phyloP scores from a whole-genome alignment of 352 stramenopile species.

The Discostella stelligera region DNA sequence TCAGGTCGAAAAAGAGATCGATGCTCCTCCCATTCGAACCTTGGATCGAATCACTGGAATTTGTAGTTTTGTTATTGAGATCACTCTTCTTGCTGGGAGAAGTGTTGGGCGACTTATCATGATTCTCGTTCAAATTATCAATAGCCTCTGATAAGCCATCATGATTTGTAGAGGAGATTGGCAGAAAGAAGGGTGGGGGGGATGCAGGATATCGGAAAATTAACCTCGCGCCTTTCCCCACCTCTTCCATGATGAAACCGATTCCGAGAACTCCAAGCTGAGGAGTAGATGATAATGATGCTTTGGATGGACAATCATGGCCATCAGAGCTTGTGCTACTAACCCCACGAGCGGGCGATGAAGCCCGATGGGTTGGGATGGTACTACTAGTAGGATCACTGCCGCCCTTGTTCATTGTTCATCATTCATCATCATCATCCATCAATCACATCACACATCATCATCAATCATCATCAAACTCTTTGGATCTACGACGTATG shows the following conservation, averaged over 20 bases:
- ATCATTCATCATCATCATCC: too few relatives aligned
- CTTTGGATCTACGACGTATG: too few relatives aligned
- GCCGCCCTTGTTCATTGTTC: too few relatives aligned
- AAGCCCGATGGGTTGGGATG: too few relatives aligned
- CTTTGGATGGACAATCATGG: too few relatives aligned
- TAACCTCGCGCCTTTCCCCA: slow-evolving; percentile 61
- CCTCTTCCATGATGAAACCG: slow-evolving; percentile 72
- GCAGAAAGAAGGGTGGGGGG: slow-evolving; percentile 29
- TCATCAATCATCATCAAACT: too few relatives aligned
- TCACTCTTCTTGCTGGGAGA: background rate
- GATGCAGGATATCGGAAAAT: slow-evolving; percentile 75
- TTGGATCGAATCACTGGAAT: background rate
- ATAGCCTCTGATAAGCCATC: background rate
- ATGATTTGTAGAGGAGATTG: background rate
- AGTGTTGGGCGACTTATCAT: background rate
- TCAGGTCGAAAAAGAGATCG: slow-evolving; percentile 77
- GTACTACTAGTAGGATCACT: too few relatives aligned
- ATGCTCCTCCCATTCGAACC: slow-evolving; percentile 1
- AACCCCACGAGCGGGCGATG: too few relatives aligned
- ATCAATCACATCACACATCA: too few relatives aligned
- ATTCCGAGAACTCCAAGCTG: slow-evolving; percentile 62
- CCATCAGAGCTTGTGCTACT: too few relatives aligned
- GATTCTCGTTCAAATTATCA: background rate
- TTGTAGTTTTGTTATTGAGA: background rate
- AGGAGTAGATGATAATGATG: too few relatives aligned